phyloP scores from a whole-genome alignment of 768 basidiomycete genomes.

The Pleurotus tuber-regium region DNA sequence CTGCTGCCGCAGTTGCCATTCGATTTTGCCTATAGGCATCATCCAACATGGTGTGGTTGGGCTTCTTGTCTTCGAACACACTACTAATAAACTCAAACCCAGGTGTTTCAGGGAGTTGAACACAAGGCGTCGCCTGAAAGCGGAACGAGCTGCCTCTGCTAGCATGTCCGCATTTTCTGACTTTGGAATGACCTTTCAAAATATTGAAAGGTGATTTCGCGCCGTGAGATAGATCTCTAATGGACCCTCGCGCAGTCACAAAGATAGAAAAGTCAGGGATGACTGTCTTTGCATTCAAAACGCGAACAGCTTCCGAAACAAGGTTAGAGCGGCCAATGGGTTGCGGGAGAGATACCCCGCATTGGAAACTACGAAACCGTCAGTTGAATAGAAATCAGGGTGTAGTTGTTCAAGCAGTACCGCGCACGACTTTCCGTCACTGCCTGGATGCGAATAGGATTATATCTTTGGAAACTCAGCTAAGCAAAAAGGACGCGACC shows the following conservation, averaged over 20 bases:
- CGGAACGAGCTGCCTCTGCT: slow-evolving; percentile 46
- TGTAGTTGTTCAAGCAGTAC: slow-evolving; percentile 26
- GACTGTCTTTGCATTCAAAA: slow-evolving; percentile 44
- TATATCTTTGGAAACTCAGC: slow-evolving; percentile 36
- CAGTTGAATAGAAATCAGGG: background rate
- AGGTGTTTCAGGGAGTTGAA: slow-evolving; percentile 41
- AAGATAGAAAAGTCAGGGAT: slow-evolving; percentile 51
- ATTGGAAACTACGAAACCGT: slow-evolving; percentile 41
- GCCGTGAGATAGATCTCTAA: slow-evolving; percentile 40
- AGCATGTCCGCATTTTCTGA: slow-evolving; percentile 33
- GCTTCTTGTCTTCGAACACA: slow-evolving; percentile 63
- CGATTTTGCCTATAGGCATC: slow-evolving; percentile 59
- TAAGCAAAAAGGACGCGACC: too few relatives aligned
- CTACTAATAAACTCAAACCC: slow-evolving; percentile 54
- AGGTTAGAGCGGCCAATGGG: slow-evolving; percentile 28
- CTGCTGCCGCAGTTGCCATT: slow-evolving; percentile 49
- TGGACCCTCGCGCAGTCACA: slow-evolving; percentile 31
- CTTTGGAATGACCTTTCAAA: slow-evolving; percentile 37
- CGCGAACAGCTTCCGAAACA: slow-evolving; percentile 28
- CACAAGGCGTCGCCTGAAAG: slow-evolving; percentile 49
- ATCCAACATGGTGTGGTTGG: slow-evolving; percentile 43
- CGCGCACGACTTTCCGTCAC: slow-evolving; percentile 38
- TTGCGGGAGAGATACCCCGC: slow-evolving; percentile 45
- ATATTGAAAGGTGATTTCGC: slow-evolving; percentile 45
- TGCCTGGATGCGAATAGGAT: slow-evolving; percentile 45